Percentiles rank a stretch among this genome's conserved stretches.
These are phyloP conservation scores for Amborella trichopoda DNA, from an alignment of 164 flowering plant genomes.

Conservation along the genomic window DNA sequence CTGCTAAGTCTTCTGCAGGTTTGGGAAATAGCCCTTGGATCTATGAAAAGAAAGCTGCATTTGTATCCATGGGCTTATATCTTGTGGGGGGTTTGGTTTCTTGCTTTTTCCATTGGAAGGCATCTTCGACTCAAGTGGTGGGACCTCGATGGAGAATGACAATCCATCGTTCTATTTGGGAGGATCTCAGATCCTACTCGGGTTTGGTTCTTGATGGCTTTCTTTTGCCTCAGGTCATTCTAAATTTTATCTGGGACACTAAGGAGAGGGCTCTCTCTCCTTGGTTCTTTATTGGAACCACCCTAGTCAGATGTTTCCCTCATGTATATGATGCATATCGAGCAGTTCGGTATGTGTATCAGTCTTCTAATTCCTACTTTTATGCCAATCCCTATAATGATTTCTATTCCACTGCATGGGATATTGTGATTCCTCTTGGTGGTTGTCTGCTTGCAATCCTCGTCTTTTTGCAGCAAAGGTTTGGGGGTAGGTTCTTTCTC, in stretches of 20 bases:
- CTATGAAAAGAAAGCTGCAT: conserved; percentile 31
- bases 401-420: conserved; percentile 54
- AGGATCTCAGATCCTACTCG: conserved; percentile 36
- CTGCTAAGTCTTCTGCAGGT: conserved; percentile 21
- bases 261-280: conserved; percentile 27
- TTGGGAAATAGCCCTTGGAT: conserved; percentile 17
- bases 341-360: conserved; percentile 13
- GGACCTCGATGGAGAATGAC: too few species aligned
- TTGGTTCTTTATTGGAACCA: conserved; percentile 45
- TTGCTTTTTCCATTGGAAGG: conserved; percentile 15
- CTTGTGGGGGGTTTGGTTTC: conserved; percentile 28
- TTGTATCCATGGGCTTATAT: conserved; percentile 25
- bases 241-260: conserved; percentile 34
- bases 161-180: conserved; percentile 21
- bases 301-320: conserved; percentile 37
- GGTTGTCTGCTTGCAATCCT: conserved; percentile 30
- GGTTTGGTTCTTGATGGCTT: conserved; percentile 60
- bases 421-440: conserved; percentile 35
- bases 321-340: conserved; percentile 64
- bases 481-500: conserved; percentile 44
- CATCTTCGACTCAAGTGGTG: neutral
- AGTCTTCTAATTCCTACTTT: conserved; percentile 15
- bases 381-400: conserved; percentile 36
- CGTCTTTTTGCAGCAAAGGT: conserved; percentile 49
- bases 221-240: conserved; percentile 54